Percentiles rank a stretch among this genome's conserved stretches.
phyloP scores from a whole-genome alignment of 1,284 basidiomycete genomes.

The Phylloporus sp. region DNA sequence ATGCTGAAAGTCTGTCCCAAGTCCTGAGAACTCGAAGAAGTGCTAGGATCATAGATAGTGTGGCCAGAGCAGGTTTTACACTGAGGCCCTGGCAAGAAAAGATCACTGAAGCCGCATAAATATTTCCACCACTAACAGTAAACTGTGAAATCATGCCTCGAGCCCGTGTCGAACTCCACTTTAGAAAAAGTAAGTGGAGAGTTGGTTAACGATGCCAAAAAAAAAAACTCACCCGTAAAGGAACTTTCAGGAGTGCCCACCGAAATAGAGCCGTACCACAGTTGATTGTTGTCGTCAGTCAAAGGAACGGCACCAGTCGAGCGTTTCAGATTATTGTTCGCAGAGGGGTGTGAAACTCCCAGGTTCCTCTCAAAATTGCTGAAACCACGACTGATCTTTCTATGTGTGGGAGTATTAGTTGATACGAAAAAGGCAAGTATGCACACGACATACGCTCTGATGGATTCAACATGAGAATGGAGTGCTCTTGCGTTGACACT shows the following conservation, averaged over 20 bases:
- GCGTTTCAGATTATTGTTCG: constrained; percentile 6
- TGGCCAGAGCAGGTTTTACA: constrained; percentile 26
- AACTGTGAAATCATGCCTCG: constrained; percentile 23
- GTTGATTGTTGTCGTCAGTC: not conserved
- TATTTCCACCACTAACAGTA: not conserved
- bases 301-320: not conserved
- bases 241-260: constrained; percentile 26
- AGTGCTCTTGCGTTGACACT: constrained; percentile 19
- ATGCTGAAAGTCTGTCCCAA: constrained; percentile 50
- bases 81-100: constrained; percentile 19
- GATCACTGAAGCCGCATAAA: constrained; percentile 17
- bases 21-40: constrained; percentile 47
- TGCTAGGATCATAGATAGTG: constrained; percentile 41
- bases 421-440: not conserved
- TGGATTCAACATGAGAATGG: constrained; percentile 18
- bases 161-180: constrained; percentile 49
- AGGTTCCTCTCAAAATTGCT: constrained; percentile 24
- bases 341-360: constrained; percentile 18
- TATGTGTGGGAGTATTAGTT: constrained; percentile 2
- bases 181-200: not conserved
- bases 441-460: constrained; percentile 20
- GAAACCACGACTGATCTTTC: constrained; percentile 29
- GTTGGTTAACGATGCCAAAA: constrained; percentile 16
- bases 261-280: constrained; percentile 30
- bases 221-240: constrained; percentile 23